These are phyloP conservation scores for Fusarium caatingaense DNA, from an alignment of 2,329 filamentous ascomycete genomes.

Conservation along the genomic window DNA sequence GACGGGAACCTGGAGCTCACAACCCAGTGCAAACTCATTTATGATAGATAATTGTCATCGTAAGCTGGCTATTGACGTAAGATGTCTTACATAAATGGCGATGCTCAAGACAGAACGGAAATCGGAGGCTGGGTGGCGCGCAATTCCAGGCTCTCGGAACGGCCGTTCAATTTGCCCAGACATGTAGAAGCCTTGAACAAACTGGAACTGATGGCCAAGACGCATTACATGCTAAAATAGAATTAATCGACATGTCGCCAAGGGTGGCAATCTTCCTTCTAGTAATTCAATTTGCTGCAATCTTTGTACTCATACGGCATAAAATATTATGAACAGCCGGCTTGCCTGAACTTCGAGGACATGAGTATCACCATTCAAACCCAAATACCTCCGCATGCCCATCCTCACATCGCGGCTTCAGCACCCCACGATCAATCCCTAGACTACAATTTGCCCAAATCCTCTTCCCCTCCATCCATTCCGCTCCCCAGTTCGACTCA, in stretches of 20 bases:
- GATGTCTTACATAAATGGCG: too few relatives aligned
- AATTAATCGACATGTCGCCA: neutral
- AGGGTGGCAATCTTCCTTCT: neutral
- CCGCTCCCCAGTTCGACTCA: rapidly evolving
- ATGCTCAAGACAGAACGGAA: too few relatives aligned
- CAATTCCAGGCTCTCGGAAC: neutral
- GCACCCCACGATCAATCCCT: too few relatives aligned
- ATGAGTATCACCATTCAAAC: rapidly evolving
- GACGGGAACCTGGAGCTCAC: rapidly evolving
- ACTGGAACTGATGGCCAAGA: too few relatives aligned
- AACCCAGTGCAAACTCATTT: neutral
- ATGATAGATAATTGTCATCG: too few relatives aligned
- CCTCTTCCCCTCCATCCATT: neutral
- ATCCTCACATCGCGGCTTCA: neutral
- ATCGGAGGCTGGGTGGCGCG: neutral
- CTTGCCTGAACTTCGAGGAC: neutral
- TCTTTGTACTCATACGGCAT: too few relatives aligned
- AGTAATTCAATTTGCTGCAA: too few relatives aligned
- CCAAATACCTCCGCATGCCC: neutral
- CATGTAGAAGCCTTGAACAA: neutral
- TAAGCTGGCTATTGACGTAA: too few relatives aligned
- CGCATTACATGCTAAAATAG: too few relatives aligned
- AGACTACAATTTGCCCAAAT: neutral
- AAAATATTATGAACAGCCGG: neutral
- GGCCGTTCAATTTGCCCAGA: neutral